These are phyloP conservation scores for Apiospora koreana DNA, from an alignment of 2,329 filamentous ascomycete species.

Conservation along the genomic window DNA sequence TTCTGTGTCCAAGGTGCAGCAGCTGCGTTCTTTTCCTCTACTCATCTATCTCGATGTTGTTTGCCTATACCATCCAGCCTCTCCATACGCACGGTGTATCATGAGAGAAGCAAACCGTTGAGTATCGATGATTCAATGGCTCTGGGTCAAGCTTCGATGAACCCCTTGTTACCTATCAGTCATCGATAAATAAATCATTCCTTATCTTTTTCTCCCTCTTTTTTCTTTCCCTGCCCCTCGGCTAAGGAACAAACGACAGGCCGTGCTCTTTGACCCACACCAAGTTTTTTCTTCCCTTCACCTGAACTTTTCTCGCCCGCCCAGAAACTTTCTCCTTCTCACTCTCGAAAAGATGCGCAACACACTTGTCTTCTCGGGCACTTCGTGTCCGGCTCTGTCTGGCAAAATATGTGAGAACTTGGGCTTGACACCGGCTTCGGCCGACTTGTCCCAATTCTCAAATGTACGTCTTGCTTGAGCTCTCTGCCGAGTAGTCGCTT, in stretches of 20 bases:
- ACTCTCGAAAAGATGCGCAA: slow-evolving; percentile 53
- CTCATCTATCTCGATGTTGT: neutral
- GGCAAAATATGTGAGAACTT: slow-evolving; percentile 68
- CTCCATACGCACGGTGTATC: neutral
- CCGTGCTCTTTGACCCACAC: slow-evolving; percentile 17
- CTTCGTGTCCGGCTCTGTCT: slow-evolving; percentile 65
- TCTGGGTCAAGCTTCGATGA: neutral
- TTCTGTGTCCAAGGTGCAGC: neutral
- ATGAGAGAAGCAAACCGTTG: neutral
- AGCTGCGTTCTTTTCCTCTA: neutral
- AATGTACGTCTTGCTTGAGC: slow-evolving; percentile 52
- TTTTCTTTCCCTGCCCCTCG: neutral
- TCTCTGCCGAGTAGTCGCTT: neutral
- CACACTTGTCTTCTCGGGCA: slow-evolving; percentile 68
- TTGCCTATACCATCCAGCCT: neutral
- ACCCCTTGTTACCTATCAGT: neutral
- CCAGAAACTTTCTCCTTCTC: slow-evolving; percentile 28
- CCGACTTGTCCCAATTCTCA: slow-evolving; percentile 70
- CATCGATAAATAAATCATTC: neutral
- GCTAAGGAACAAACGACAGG: slow-evolving; percentile 12
- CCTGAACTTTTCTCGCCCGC: slow-evolving; percentile 27
- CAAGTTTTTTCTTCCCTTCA: slow-evolving; percentile 29
- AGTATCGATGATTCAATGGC: neutral
- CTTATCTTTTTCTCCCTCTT: neutral
- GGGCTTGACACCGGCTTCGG: slow-evolving; percentile 64